A percentile compares a stretch with the other conserved stretches of the same genome.
Evolutionary conservation across 176 grass and related monocot species (phyloP).

Genomic region (Carex parvula): DNA sequence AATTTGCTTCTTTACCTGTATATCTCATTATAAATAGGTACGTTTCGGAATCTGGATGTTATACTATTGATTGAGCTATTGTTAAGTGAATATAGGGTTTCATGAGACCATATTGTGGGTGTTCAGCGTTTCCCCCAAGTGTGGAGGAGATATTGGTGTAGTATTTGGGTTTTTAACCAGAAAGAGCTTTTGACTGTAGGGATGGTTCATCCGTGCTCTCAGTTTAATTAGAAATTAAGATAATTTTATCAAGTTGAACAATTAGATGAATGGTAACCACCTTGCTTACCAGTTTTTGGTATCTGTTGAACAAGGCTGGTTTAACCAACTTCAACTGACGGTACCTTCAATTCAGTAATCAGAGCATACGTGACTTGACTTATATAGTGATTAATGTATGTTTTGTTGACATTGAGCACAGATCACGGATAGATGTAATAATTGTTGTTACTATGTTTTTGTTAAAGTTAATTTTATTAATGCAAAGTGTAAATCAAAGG

Average conservation of each 20-base stretch:
- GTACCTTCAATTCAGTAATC: background rate
- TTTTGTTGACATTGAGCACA: background rate
- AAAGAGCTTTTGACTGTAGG: background rate
- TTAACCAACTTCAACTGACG: background rate
- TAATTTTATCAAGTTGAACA: background rate
- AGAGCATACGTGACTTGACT: background rate
- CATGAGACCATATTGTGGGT: background rate
- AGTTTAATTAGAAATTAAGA: background rate
- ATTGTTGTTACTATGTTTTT: background rate
- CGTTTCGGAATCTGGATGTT: constrained; percentile 6
- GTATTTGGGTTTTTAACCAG: background rate
- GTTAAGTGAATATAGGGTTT: constrained; percentile 11
- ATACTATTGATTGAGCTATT: background rate
- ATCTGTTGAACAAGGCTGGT: background rate
- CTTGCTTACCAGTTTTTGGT: background rate
- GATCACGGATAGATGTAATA: background rate
- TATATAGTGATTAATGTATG: background rate
- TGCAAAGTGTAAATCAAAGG: background rate
- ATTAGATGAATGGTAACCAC: background rate
- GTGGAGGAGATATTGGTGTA: constrained; percentile 12
- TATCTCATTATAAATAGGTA: background rate
- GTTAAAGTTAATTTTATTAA: background rate
- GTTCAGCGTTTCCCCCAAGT: background rate
- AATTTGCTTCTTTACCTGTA: background rate
- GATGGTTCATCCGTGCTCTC: background rate